Percentiles rank a stretch among this genome's conserved stretches.
Evolutionary conservation across 768 basidiomycete species (phyloP).

Genomic region (Sporobolomyces roseus): DNA sequence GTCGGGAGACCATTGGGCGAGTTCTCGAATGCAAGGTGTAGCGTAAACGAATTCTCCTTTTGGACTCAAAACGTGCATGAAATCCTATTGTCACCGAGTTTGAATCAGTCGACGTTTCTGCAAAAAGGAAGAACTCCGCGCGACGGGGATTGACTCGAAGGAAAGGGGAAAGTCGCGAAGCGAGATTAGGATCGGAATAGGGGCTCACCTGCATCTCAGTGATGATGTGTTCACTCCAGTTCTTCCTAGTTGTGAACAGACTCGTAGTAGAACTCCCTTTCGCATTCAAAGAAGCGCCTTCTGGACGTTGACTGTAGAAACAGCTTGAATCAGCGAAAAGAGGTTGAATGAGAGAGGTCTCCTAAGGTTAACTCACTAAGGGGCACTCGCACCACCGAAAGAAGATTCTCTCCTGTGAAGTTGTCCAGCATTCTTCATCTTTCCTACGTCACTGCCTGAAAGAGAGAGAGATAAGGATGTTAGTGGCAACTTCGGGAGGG

Average conservation of each 20-base stretch:
- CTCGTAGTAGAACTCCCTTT: constrained; percentile 40
- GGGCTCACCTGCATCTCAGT: constrained; percentile 41
- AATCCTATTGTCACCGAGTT: constrained; percentile 54
- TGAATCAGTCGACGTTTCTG: background rate
- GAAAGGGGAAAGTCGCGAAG: background rate
- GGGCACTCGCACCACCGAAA: constrained; percentile 2
- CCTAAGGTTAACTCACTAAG: too few relatives aligned
- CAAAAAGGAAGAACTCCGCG: background rate
- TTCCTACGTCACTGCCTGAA: background rate
- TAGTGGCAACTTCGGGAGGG: too few relatives aligned
- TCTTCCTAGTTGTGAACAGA: constrained; percentile 44
- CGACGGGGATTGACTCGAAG: too few relatives aligned
- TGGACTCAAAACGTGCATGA: constrained; percentile 82
- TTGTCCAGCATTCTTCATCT: background rate
- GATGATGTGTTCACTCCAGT: constrained; percentile 44
- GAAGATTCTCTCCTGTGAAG: constrained; percentile 2
- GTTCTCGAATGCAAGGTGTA: constrained; percentile 70
- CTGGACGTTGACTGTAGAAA: too few relatives aligned
- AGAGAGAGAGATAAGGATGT: too few relatives aligned
- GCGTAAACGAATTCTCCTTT: constrained; percentile 89
- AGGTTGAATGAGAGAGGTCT: too few relatives aligned
- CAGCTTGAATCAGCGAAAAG: too few relatives aligned
- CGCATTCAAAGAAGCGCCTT: constrained; percentile 26
- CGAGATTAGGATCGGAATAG: background rate
- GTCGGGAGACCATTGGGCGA: constrained; percentile 79